Conservation (phyloP, 1,284 basidiomycete species). For the Rhodotorula sp. region DNA sequence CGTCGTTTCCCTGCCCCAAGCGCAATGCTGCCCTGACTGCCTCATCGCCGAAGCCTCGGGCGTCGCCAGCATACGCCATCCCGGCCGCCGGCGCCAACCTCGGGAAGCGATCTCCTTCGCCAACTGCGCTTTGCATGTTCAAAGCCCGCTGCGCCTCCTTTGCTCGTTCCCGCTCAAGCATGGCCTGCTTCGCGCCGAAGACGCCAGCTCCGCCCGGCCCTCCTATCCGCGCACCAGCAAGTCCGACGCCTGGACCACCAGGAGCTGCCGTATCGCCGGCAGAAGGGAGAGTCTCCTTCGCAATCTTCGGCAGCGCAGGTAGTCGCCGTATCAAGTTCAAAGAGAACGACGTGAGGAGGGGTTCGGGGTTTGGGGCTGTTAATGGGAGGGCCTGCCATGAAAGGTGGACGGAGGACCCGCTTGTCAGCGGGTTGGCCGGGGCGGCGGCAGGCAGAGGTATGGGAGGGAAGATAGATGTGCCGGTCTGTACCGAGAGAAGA, state of each 20-base stretch:
- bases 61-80: not conserved
- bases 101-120: slow-evolving; percentile 10
- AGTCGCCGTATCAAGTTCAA: slow-evolving; percentile 11
- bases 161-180: slow-evolving; percentile 33
- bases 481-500: slow-evolving; percentile 30
- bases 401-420: slow-evolving; percentile 1
- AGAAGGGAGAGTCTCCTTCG: slow-evolving; percentile 1
- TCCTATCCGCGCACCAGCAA: not conserved
- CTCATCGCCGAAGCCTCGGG: not conserved
- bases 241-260: not conserved
- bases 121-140: not conserved
- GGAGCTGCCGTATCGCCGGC: not conserved
- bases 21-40: slow-evolving; percentile 2
- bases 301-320: slow-evolving; percentile 24
- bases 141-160: slow-evolving; percentile 30
- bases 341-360: slow-evolving; percentile 10
- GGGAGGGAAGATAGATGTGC: slow-evolving; percentile 8
- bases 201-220: slow-evolving; percentile 20
- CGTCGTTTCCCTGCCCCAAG: not conserved
- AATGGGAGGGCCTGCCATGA: slow-evolving; percentile 24
- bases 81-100: slow-evolving; percentile 6
- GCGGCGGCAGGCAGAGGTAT: not conserved
- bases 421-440: no score
- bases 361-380: not conserved
- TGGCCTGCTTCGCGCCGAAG: slow-evolving; percentile 39